phyloP scores from a whole-genome alignment of 1,284 basidiomycete species.

The Uromyces viciae-fabae region DNA sequence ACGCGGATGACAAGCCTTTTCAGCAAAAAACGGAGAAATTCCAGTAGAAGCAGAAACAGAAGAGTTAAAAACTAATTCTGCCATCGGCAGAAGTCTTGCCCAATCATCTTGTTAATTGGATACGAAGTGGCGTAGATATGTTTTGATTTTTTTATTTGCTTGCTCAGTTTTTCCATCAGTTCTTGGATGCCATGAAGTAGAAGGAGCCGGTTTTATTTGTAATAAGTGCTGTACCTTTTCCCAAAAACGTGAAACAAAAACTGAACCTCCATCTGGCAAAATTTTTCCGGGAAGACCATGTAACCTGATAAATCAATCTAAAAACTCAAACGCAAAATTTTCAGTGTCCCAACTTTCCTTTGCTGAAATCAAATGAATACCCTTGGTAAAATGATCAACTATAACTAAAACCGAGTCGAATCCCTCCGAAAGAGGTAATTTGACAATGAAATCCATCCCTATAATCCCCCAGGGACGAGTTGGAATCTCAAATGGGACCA shows the following conservation, averaged over 20 bases:
- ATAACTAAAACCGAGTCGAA: slow-evolving; percentile 58
- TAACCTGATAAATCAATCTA: not conserved
- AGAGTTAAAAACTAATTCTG: slow-evolving; percentile 27
- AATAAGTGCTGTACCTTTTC: not conserved
- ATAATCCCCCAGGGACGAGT: slow-evolving; percentile 56
- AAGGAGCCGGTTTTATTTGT: not conserved
- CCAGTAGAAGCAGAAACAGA: slow-evolving; percentile 3
- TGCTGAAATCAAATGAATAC: slow-evolving; percentile 53
- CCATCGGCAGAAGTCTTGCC: slow-evolving; percentile 17
- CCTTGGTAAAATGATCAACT: slow-evolving; percentile 58
- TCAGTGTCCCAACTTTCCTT: not conserved
- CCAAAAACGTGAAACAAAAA: slow-evolving; percentile 25
- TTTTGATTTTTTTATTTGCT: slow-evolving; percentile 5
- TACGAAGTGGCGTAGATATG: slow-evolving; percentile 6
- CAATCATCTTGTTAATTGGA: slow-evolving; percentile 43
- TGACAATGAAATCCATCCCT: slow-evolving; percentile 59
- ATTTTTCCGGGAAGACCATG: slow-evolving; percentile 1
- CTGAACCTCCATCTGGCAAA: not conserved
- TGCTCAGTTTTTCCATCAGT: slow-evolving; percentile 26
- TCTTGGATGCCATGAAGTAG: slow-evolving; percentile 29
- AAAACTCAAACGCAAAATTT: not conserved
- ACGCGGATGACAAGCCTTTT: not conserved
- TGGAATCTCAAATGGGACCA: slow-evolving; percentile 55
- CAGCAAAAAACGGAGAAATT: slow-evolving; percentile 37
- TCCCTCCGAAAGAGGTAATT: slow-evolving; percentile 56